These are phyloP conservation scores for Pseudogymnoascus sp. DNA, from an alignment of 2,329 filamentous ascomycete genomes.

Conservation along the genomic window DNA sequence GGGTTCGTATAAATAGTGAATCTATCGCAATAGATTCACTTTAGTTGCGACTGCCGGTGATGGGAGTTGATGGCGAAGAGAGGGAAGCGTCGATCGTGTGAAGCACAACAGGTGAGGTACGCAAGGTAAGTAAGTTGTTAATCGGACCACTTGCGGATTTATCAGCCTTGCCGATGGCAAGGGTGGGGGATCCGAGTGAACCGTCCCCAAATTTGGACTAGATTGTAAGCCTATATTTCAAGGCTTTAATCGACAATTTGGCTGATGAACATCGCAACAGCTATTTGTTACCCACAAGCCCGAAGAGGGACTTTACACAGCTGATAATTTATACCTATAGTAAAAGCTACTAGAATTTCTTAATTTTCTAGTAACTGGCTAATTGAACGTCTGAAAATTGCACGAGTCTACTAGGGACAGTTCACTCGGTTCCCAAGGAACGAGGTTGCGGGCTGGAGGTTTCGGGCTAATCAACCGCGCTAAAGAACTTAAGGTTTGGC, in stretches of 20 bases:
- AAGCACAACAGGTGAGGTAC: background rate
- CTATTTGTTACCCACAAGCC: background rate
- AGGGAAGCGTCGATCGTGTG: background rate
- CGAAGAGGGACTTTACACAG: background rate
- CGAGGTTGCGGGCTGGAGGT: background rate
- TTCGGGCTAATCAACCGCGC: background rate
- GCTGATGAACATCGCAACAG: background rate
- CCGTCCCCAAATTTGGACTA: background rate
- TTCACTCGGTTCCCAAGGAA: background rate
- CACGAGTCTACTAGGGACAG: background rate
- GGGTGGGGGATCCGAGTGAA: background rate
- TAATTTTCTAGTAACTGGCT: background rate
- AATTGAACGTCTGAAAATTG: background rate
- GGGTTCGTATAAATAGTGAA: background rate
- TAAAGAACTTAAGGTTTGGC: conserved; percentile 7
- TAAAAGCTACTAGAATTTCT: background rate
- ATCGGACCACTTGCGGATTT: background rate
- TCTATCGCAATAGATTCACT: background rate
- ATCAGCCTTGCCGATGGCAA: conserved; percentile 7
- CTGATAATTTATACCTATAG: background rate
- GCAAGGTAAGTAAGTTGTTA: background rate
- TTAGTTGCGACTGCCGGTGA: background rate
- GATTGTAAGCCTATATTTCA: background rate
- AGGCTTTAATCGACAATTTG: background rate
- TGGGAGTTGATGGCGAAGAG: background rate